These are phyloP conservation scores for Lobosporangium transversale DNA, from an alignment of 192 early-diverging fungal genomes.

Conservation along the genomic window DNA sequence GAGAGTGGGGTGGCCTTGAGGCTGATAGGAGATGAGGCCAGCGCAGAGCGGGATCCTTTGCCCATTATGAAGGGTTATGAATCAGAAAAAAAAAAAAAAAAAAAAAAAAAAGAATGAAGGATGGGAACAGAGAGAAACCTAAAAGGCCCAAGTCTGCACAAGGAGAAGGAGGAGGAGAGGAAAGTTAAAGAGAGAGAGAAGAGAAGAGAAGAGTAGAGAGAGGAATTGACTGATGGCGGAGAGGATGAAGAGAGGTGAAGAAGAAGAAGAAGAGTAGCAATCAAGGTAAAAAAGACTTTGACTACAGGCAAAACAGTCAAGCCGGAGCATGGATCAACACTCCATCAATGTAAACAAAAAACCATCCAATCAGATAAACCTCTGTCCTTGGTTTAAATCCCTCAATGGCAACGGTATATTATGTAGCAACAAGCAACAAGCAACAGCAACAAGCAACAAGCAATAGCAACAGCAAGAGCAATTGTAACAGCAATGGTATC, in stretches of 20 bases:
- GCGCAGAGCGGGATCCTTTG: constrained; percentile 49
- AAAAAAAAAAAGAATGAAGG: too few relatives aligned
- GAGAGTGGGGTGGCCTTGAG: constrained; percentile 55
- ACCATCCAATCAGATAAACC: too few relatives aligned
- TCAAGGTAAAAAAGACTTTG: neutral
- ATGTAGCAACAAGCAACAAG: too few relatives aligned
- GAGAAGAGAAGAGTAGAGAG: neutral
- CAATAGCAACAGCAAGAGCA: neutral
- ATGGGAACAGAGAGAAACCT: neutral
- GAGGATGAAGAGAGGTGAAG: neutral
- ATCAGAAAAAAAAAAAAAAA: too few relatives aligned
- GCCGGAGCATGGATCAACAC: neutral
- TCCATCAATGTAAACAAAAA: too few relatives aligned
- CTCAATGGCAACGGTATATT: too few relatives aligned
- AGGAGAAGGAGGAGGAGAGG: constrained; percentile 1
- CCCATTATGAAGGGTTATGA: constrained; percentile 44
- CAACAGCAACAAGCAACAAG: too few relatives aligned
- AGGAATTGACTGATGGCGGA: neutral
- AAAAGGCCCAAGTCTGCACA: neutral
- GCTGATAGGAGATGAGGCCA: constrained; percentile 33
- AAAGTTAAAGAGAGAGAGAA: neutral
- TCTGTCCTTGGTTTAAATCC: too few relatives aligned
- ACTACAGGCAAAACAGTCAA: neutral
- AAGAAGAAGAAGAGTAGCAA: neutral
- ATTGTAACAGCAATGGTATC: neutral